phyloP scores from a whole-genome alignment of 441 rosid genomes.

The Omphalea diandra region DNA sequence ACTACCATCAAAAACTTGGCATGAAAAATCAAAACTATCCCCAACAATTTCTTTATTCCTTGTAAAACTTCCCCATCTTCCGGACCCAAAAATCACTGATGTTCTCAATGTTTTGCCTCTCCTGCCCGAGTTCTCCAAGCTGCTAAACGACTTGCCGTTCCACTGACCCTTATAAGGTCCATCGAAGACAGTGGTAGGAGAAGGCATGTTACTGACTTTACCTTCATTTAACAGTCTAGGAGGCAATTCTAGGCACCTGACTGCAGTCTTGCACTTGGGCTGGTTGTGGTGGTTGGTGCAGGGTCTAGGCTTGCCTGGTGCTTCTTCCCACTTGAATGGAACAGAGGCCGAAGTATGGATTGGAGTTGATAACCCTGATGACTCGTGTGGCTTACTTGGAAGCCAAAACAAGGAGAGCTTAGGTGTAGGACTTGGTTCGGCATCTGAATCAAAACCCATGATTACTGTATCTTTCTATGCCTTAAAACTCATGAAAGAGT shows the following conservation, averaged over 20 bases:
- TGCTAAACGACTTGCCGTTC: too few species aligned
- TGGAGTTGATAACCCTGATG: conserved; percentile 46
- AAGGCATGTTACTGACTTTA: conserved; percentile 30
- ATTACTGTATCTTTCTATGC: background rate
- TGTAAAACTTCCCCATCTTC: conserved; percentile 45
- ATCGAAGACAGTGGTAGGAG: conserved; percentile 60
- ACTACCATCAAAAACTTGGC: conserved; percentile 9
- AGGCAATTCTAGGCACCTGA: conserved; percentile 62
- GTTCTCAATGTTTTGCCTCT: conserved; percentile 30
- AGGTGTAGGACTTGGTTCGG: conserved; percentile 36
- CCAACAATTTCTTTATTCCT: conserved; percentile 26
- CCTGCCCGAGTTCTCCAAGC: conserved; percentile 29
- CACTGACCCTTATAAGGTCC: conserved; percentile 49
- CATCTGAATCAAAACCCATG: conserved; percentile 29
- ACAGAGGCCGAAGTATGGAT: conserved; percentile 48
- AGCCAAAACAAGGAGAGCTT: conserved; percentile 52
- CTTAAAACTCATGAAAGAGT: too few species aligned
- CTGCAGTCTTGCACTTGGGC: conserved; percentile 20
- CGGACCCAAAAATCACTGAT: conserved; percentile 36
- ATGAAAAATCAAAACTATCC: conserved; percentile 25
- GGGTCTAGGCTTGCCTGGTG: conserved; percentile 75
- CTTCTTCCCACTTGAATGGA: conserved; percentile 90
- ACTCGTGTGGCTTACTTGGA: conserved; percentile 37
- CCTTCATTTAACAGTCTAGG: conserved; percentile 43
- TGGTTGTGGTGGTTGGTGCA: background rate